Conservation (phyloP, 129 eudicot genomes). For the Deinandra increscens region DNA sequence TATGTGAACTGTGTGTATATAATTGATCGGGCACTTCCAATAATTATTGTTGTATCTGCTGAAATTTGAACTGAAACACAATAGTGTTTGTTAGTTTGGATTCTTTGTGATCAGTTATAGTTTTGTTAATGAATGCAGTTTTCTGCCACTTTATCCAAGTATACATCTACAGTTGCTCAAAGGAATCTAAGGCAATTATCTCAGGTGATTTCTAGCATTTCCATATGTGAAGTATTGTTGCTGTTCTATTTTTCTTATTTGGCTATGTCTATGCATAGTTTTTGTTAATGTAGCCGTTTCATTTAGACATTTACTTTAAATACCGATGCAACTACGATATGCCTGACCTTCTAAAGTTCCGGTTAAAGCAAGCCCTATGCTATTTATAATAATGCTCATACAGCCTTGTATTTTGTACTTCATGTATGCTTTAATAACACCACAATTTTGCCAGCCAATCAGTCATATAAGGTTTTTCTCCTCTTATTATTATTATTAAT, state of each 20-base stretch:
- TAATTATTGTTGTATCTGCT: conserved; percentile 6
- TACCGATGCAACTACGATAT: background rate
- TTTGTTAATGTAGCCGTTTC: conserved; percentile 1
- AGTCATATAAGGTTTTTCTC: conserved; percentile 11
- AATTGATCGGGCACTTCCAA: background rate
- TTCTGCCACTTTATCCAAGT: conserved; percentile 74
- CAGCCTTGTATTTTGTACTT: background rate
- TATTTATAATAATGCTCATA: background rate
- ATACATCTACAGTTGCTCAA: conserved; percentile 89
- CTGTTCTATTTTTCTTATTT: conserved; percentile 4
- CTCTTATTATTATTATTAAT: background rate
- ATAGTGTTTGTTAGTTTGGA: conserved; percentile 2
- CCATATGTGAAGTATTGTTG: background rate
- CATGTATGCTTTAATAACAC: conserved; percentile 16
- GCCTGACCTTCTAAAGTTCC: background rate
- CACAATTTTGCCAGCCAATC: conserved; percentile 1
- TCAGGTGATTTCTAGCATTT: conserved; percentile 53
- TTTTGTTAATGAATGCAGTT: conserved; percentile 51
- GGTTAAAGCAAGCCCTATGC: background rate
- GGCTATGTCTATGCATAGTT: conserved; percentile 11
- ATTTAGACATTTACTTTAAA: background rate
- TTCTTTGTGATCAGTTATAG: background rate
- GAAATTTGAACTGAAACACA: conserved; percentile 7
- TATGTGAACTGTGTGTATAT: conserved; percentile 12
- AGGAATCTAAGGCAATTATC: conserved; percentile 74